Base-by-base conservation (phyloP, 2,329 filamentous ascomycete species). In the Plectosphaerella cucumerina region DNA sequence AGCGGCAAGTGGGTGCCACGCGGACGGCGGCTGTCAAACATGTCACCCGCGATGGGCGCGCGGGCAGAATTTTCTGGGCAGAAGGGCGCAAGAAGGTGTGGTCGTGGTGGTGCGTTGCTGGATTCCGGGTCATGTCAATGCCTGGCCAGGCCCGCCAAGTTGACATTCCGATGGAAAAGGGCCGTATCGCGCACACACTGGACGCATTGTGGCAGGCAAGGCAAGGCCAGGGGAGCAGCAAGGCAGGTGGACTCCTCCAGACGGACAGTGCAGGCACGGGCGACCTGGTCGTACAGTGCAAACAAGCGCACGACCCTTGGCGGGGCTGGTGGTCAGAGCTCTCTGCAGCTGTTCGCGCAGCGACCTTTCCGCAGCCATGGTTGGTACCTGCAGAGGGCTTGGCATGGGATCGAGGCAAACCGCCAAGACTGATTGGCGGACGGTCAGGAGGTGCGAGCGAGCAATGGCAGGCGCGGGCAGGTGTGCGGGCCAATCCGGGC, bases 111-210 rank as follows among this genome's bases (percentile, higher is more conserved):
- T 31, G 26, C 23, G 5, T 5, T 26, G 23, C 47, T 44, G 50
- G 50, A 52, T 44, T 44, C 33, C 42, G 41, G 41, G 39, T 51
- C 49, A 37, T 31, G 26, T 31, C 26, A 31, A 31, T 44, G 22
- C 33, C 37, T 22, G 23, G 17, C 21, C 39, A 34, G 47, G 35
- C 43, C 47, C 44, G 39, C 47, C 44, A 44, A 54, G 44, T 31
- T 31, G 26, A 31, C 26, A 31, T 31, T 31, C 26, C 34, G 47
- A 54, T 54, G 47, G 53, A 50, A 44, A 54, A 15, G 37, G 26
- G 26, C 26, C 26, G 26, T 31, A 5, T 26, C 23, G 9, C 23
- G 9, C 26, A 31, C 26, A 11, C 26, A 31, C 12, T 8, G 6
- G 3, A 31, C 26, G 26, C 26, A 31, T 31, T 8, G 6, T 5